Evolutionary conservation across 495 filamentous ascomycete genomes (phyloP).

Genomic region (Friedmanniomyces simplex): DNA sequence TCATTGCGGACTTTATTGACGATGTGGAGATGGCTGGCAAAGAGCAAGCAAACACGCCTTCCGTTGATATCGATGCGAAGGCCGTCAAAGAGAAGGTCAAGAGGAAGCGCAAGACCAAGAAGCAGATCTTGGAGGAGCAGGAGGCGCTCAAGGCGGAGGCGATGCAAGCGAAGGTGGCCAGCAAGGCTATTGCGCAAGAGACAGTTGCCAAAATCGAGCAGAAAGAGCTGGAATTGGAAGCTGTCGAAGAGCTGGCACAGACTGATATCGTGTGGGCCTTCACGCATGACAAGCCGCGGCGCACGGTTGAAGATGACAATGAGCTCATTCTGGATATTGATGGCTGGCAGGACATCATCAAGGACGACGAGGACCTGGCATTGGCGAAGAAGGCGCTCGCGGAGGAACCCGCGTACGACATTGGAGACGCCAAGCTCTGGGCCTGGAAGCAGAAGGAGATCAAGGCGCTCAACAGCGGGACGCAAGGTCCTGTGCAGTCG

Average conservation of each 20-base stretch:
- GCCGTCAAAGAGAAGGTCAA: constrained; percentile 27
- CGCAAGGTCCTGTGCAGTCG: constrained; percentile 31
- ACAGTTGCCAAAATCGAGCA: constrained; percentile 15
- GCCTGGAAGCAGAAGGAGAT: constrained; percentile 84
- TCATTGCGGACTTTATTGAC: constrained; percentile 31
- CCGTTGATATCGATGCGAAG: constrained; percentile 35
- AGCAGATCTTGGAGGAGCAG: constrained; percentile 58
- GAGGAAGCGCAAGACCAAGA: constrained; percentile 59
- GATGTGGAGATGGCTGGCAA: constrained; percentile 32
- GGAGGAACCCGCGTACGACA: constrained; percentile 37
- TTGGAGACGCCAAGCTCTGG: constrained; percentile 67
- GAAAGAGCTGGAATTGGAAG: constrained; percentile 26
- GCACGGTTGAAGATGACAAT: constrained; percentile 60
- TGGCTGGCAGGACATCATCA: constrained; percentile 67
- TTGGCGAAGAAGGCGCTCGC: constrained; percentile 44
- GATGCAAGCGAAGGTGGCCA: constrained; percentile 28
- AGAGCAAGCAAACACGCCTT: constrained; percentile 25
- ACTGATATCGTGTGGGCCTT: constrained; percentile 49
- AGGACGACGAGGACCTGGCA: constrained; percentile 68
- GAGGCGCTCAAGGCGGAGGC: constrained; percentile 45
- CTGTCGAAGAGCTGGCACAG: constrained; percentile 27
- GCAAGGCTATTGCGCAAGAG: constrained; percentile 13
- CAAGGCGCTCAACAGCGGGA: constrained; percentile 62
- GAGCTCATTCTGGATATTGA: constrained; percentile 58
- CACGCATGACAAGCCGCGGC: constrained; percentile 48